Conservation (phyloP, 805 yeast species). For the Scheffersomyces stipitis region DNA sequence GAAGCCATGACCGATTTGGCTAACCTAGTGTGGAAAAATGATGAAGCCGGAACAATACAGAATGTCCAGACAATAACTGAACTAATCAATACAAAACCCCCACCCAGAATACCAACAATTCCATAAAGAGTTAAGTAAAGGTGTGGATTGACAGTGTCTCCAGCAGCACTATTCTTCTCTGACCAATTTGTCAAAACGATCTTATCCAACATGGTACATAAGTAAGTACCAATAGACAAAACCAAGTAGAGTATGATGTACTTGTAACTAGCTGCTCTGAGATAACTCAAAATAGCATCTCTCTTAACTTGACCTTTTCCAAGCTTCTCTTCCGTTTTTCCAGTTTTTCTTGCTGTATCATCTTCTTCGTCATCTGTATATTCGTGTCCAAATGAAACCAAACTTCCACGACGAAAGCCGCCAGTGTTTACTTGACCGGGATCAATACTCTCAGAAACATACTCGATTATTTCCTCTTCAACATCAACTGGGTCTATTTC, state of each 20-base stretch:
- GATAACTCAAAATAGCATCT: conserved; percentile 53
- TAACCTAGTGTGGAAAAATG: conserved; percentile 56
- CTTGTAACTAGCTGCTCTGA: conserved; percentile 49
- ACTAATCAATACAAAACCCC: conserved; percentile 46
- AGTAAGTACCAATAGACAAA: conserved; percentile 35
- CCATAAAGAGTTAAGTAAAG: conserved; percentile 56
- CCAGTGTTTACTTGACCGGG: conserved; percentile 1
- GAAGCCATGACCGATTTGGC: conserved; percentile 51
- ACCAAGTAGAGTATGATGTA: conserved; percentile 35
- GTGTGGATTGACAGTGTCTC: conserved; percentile 41
- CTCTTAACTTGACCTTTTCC: conserved; percentile 60
- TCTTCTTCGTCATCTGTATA: conserved; percentile 19
- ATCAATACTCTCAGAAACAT: neutral
- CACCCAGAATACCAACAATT: conserved; percentile 52
- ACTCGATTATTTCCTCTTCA: neutral
- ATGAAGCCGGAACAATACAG: conserved; percentile 58
- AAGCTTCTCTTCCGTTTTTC: conserved; percentile 32
- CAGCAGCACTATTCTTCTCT: conserved; percentile 46
- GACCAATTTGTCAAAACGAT: conserved; percentile 75
- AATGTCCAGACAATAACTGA: conserved; percentile 50
- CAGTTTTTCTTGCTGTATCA: conserved; percentile 10
- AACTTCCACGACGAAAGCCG: conserved; percentile 18
- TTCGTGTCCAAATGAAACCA: conserved; percentile 22
- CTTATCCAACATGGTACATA: conserved; percentile 44
- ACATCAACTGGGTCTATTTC: conserved; percentile 6